These are phyloP conservation scores for Pelargonium fulgidum DNA, from an alignment of 441 rosid species.

Conservation along the genomic window DNA sequence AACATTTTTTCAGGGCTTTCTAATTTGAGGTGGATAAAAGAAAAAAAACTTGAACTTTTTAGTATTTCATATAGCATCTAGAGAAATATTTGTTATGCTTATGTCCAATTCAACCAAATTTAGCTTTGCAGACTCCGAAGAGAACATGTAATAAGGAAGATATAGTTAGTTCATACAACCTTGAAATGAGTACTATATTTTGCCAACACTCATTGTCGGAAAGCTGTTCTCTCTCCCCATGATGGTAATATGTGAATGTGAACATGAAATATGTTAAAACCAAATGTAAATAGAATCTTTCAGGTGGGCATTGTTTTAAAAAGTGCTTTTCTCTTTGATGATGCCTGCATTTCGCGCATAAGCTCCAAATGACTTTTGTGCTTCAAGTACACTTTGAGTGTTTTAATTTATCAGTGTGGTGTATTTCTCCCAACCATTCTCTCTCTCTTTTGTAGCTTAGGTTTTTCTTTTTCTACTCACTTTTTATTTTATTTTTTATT, in stretches of 20 bases:
- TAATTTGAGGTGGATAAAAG: too few species aligned
- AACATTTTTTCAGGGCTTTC: too few species aligned
- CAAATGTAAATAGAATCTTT: neutral
- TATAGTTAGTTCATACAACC: neutral
- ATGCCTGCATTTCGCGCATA: too few species aligned
- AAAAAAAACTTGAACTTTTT: too few species aligned
- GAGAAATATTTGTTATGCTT: neutral
- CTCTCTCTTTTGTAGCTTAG: neutral
- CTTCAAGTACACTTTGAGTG: too few species aligned
- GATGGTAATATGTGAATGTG: neutral
- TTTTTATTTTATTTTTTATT: neutral
- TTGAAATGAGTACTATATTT: neutral
- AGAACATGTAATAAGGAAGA: neutral
- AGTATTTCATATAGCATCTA: neutral
- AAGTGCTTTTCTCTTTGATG: too few species aligned
- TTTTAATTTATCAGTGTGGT: too few species aligned
- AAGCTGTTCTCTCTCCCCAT: neutral
- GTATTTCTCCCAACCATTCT: too few species aligned
- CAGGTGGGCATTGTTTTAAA: too few species aligned
- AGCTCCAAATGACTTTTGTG: too few species aligned
- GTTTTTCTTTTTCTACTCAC: too few species aligned
- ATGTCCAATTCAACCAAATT: neutral
- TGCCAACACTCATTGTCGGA: neutral
- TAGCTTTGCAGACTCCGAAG: neutral
- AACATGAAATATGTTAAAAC: neutral